Evolutionary conservation across 2,329 filamentous ascomycete species (phyloP).

Genomic region (Penicillium sp.): DNA sequence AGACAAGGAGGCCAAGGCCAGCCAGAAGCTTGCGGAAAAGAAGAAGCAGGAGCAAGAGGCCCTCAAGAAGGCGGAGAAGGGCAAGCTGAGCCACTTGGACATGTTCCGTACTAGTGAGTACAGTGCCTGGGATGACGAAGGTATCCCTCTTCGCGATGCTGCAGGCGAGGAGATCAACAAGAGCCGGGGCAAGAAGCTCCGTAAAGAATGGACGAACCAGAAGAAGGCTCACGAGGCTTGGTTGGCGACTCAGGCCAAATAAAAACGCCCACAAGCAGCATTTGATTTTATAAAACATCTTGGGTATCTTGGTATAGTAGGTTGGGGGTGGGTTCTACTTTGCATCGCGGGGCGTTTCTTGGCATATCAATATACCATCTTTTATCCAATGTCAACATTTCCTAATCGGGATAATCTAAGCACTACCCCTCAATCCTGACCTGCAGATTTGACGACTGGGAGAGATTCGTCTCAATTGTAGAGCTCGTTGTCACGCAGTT

Average conservation of each 20-base stretch:
- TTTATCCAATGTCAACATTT: slow-evolving; percentile 6
- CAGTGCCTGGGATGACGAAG: slow-evolving; percentile 78
- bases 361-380: slow-evolving; percentile 10
- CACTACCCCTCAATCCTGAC: background rate
- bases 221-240: slow-evolving; percentile 61
- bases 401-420: slow-evolving; percentile 3
- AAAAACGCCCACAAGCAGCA: slow-evolving; percentile 7
- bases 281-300: slow-evolving; percentile 1
- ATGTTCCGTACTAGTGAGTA: slow-evolving; percentile 65
- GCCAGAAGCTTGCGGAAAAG: slow-evolving; percentile 55
- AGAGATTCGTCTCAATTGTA: too few relatives aligned
- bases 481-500: too few relatives aligned
- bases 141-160: slow-evolving; percentile 74
- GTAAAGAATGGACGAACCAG: slow-evolving; percentile 87
- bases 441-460: too few relatives aligned
- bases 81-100: slow-evolving; percentile 57
- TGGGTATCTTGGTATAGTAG: slow-evolving; percentile 1
- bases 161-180: slow-evolving; percentile 81
- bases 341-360: slow-evolving; percentile 25
- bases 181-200: slow-evolving; percentile 75
- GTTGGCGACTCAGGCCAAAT: slow-evolving; percentile 26
- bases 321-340: slow-evolving; percentile 5
- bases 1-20: slow-evolving; percentile 53
- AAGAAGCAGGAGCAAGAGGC: slow-evolving; percentile 60
- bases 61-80: slow-evolving; percentile 55